A percentile compares a stretch with the other conserved stretches of the same genome.
These are phyloP conservation scores for Misopates orontium DNA, from an alignment of 257 asterid species.

Conservation along the genomic window DNA sequence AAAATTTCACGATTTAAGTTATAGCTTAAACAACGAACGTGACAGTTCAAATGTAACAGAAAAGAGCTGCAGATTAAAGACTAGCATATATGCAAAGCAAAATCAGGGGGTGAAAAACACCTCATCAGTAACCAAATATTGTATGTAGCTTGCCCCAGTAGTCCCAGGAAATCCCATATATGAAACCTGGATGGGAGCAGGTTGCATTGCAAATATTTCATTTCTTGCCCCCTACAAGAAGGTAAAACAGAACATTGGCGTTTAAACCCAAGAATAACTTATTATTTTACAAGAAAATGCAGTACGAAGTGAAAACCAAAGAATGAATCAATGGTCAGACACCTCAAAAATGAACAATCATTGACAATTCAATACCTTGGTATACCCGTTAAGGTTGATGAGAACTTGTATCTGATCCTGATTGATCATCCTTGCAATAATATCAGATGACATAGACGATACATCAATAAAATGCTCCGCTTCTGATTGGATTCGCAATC, in stretches of 20 bases:
- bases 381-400: slow-evolving; percentile 94
- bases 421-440: slow-evolving; percentile 88
- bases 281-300: not conserved
- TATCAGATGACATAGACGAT: slow-evolving; percentile 88
- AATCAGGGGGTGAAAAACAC: slow-evolving; percentile 33
- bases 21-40: slow-evolving; percentile 2
- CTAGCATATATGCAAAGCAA: not conserved
- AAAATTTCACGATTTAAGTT: slow-evolving; percentile 11
- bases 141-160: slow-evolving; percentile 90
- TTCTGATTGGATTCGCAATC: slow-evolving; percentile 85
- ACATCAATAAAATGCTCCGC: slow-evolving; percentile 92
- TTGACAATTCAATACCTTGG: slow-evolving; percentile 61
- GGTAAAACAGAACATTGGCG: slow-evolving; percentile 13
- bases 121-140: slow-evolving; percentile 97
- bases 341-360: slow-evolving; percentile 18
- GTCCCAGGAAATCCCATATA: slow-evolving; percentile 99
- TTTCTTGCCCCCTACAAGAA: slow-evolving; percentile 92
- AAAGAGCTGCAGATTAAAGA: not conserved
- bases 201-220: slow-evolving; percentile 98
- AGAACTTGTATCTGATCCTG: slow-evolving; percentile 94
- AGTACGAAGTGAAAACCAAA: slow-evolving; percentile 20
- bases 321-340: slow-evolving; percentile 2
- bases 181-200: slow-evolving; percentile 99
- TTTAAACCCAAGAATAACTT: slow-evolving; percentile 3
- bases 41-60: not conserved